These are phyloP conservation scores for Claviceps digitariae DNA, from an alignment of 2,329 filamentous ascomycete genomes.

Conservation along the genomic window DNA sequence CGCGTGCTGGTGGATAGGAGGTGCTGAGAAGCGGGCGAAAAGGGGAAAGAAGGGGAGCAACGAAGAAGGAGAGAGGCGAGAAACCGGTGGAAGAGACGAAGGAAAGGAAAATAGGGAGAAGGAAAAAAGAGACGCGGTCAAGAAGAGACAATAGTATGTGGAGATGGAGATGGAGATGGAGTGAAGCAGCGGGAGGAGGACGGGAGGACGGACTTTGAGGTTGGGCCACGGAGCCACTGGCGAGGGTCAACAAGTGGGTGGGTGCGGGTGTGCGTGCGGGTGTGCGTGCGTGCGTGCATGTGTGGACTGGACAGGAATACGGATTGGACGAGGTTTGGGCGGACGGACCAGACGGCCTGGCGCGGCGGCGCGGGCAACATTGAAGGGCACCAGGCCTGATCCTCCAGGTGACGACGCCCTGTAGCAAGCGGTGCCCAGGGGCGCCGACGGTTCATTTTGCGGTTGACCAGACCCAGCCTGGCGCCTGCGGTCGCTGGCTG, in stretches of 20 bases:
- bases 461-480: too few species aligned
- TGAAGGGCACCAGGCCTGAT: too few species aligned
- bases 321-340: too few species aligned
- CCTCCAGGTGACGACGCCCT: too few species aligned
- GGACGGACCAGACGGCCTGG: too few species aligned
- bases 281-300: too few species aligned
- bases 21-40: conserved; percentile 12
- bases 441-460: too few species aligned
- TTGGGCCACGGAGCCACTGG: conserved; percentile 1
- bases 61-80: conserved; percentile 13
- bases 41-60: conserved; percentile 12
- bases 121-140: conserved; percentile 8
- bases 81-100: conserved; percentile 15
- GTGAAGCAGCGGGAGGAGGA: conserved; percentile 5
- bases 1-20: conserved; percentile 11
- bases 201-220: conserved; percentile 6
- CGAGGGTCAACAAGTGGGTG: not conserved
- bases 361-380: too few species aligned
- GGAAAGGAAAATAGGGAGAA: conserved; percentile 12
- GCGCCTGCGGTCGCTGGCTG: too few species aligned
- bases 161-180: conserved; percentile 6
- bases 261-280: too few species aligned
- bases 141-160: conserved; percentile 5
- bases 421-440: too few species aligned
- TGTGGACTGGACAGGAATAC: too few species aligned